phyloP scores from a whole-genome alignment of 1,139 yeast genomes.

The Geotrichum reessii region DNA sequence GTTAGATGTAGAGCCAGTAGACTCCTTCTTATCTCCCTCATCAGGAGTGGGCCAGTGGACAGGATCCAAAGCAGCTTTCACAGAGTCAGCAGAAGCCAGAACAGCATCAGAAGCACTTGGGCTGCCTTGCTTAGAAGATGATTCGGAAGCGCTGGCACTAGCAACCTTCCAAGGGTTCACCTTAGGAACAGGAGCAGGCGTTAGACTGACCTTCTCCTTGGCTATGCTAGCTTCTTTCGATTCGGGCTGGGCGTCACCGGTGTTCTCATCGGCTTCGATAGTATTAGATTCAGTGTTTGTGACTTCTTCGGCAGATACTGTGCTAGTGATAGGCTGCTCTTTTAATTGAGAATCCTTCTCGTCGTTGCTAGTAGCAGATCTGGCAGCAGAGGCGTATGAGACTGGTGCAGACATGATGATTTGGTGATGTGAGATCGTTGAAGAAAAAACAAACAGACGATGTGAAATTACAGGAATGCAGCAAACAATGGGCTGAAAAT shows the following conservation, averaged over 20 bases:
- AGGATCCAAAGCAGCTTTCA: constrained; percentile 16
- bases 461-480: neutral
- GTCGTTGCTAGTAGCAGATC: constrained; percentile 20
- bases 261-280: neutral
- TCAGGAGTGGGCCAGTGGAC: constrained; percentile 21
- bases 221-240: constrained; percentile 31
- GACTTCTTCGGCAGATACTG: constrained; percentile 8
- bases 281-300: constrained; percentile 6
- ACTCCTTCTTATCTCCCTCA: constrained; percentile 11
- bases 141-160: constrained; percentile 14
- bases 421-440: constrained; percentile 1
- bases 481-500: neutral
- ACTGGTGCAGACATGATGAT: constrained; percentile 28
- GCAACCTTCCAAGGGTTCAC: constrained; percentile 39
- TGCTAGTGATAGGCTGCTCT: constrained; percentile 10
- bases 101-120: constrained; percentile 20
- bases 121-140: constrained; percentile 20
- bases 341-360: constrained; percentile 14
- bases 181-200: constrained; percentile 43
- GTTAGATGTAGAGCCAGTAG: neutral
- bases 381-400: constrained; percentile 33
- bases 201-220: constrained; percentile 28
- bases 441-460: neutral
- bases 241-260: constrained; percentile 1
- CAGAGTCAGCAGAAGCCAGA: constrained; percentile 12